Evolutionary conservation across 306 rosid species (phyloP), one percentile per base, ranked within the genome.

Genomic region (Vigna trinervia): DNA sequence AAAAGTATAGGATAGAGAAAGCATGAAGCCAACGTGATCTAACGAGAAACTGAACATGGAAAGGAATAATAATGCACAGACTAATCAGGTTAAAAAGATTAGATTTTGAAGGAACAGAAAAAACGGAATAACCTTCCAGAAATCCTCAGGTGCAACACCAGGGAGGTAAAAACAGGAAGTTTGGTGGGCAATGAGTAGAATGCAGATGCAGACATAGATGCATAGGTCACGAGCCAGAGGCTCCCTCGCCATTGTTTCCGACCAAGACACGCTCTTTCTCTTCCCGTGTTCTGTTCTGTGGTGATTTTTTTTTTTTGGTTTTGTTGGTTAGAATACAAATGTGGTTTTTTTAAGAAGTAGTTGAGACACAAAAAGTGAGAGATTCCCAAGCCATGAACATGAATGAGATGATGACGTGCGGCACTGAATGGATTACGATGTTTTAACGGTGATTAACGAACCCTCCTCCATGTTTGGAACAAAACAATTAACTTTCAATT

Each of bases 81-180:
- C 41, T 17, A 38, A 54, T 38, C 39, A 22, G n/a, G 13, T 56
- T 20, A 41, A 15, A 54, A 77, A 6, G 28, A 39, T 1, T 34
- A 43, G 15, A 66, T 47, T 53, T 67, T 66, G 67, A 67, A 41
- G 13, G 34, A 41, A 76, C 53, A 53, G n/a, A 77, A 53, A 3
- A 28, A 65, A 20, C 23, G 67, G 2, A 51, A 63, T 54, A 19
- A 77, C 81, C 81, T 77, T 81, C 53, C 66, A 78, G 71, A 93
- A 93, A 81, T 89, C 96, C 63, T 87, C 87, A 26, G 97, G 97
- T 32, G 94, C 91, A 22, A 93, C 97, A 66, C 93, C 97, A 26
- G 92, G 96, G 47, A 93, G 97, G 81, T 93, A 89, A 80, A 90
- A 93, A 80, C 86, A 86, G 32, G 73, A 80, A 79, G 81, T 56